A percentile compares a stretch with the other conserved stretches of the same genome.
These are phyloP conservation scores for Candida berthetii DNA, from an alignment of 805 yeast species.

Conservation along the genomic window DNA sequence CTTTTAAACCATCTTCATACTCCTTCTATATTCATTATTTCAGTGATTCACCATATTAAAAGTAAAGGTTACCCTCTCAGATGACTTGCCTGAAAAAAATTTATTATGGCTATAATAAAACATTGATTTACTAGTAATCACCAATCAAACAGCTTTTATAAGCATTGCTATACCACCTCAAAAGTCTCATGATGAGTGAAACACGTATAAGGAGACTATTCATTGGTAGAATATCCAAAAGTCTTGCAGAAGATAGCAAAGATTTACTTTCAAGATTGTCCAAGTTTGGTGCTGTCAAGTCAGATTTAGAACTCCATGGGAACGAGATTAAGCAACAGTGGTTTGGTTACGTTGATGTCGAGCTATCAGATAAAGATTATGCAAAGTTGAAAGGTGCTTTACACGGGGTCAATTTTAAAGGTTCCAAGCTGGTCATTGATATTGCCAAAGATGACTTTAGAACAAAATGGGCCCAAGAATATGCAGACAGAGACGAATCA, in stretches of 20 bases:
- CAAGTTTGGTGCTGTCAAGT: slow-evolving; percentile 53
- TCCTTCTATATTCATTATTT: too few species aligned
- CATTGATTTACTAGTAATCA: neutral
- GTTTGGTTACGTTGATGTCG: slow-evolving; percentile 66
- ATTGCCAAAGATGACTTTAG: slow-evolving; percentile 54
- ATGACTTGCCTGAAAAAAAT: neutral
- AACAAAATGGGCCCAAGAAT: slow-evolving; percentile 42
- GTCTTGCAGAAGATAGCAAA: slow-evolving; percentile 35
- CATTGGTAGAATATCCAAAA: slow-evolving; percentile 61
- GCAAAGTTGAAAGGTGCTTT: slow-evolving; percentile 47
- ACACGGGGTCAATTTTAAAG: slow-evolving; percentile 73
- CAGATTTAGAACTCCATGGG: slow-evolving; percentile 51
- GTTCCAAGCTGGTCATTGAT: slow-evolving; percentile 54
- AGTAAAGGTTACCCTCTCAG: neutral
- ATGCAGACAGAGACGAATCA: slow-evolving; percentile 23
- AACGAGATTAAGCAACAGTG: slow-evolving; percentile 25
- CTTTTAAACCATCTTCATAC: too few species aligned
- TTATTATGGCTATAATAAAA: neutral
- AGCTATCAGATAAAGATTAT: slow-evolving; percentile 38
- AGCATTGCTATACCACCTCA: too few species aligned
- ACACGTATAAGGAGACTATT: slow-evolving; percentile 36
- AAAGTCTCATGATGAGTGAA: neutral
- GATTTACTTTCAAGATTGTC: slow-evolving; percentile 51
- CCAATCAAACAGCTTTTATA: too few species aligned
- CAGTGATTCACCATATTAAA: too few species aligned